Conservation (phyloP, 108 stramenopile species). For the Epipyxis sp. region DNA sequence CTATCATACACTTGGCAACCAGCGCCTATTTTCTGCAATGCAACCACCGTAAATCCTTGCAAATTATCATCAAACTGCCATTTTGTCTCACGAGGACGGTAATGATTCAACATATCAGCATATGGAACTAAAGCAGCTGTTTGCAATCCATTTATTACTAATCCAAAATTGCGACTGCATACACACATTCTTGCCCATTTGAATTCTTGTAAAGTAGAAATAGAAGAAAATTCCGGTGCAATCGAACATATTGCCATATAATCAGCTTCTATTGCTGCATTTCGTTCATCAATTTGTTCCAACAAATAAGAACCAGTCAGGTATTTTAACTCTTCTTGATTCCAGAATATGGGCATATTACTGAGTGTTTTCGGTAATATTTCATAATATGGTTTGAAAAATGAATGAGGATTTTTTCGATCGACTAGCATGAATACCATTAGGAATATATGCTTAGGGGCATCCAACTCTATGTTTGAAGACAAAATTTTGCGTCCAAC, state of each 20-base stretch:
- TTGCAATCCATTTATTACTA: conserved; percentile 83
- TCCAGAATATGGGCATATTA: conserved; percentile 99
- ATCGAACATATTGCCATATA: conserved; percentile 80
- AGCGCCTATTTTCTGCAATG: conserved; percentile 60
- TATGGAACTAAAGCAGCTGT: conserved; percentile 96
- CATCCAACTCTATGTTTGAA: conserved; percentile 80
- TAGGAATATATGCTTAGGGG: conserved; percentile 96
- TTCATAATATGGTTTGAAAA: conserved; percentile 96
- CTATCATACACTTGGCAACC: conserved; percentile 94
- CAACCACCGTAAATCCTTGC: conserved; percentile 95
- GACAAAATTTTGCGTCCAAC: conserved; percentile 74
- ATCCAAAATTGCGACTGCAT: conserved; percentile 92
- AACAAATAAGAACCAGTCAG: conserved; percentile 80
- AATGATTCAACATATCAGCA: conserved; percentile 99
- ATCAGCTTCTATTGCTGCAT: conserved; percentile 80
- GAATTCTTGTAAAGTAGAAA: conserved; percentile 85
- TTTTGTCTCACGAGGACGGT: conserved; percentile 94
- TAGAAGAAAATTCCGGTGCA: conserved; percentile 64
- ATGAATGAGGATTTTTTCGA: conserved; percentile 71
- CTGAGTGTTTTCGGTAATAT: conserved; percentile 76
- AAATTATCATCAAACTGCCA: conserved; percentile 95
- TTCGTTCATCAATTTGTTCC: conserved; percentile 62
- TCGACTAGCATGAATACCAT: conserved; percentile 95
- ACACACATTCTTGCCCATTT: conserved; percentile 99
- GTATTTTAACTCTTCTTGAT: conserved; percentile 67